Base-by-base conservation (phyloP, 2,329 filamentous ascomycete species). In the Didymellaceae sp. region DNA sequence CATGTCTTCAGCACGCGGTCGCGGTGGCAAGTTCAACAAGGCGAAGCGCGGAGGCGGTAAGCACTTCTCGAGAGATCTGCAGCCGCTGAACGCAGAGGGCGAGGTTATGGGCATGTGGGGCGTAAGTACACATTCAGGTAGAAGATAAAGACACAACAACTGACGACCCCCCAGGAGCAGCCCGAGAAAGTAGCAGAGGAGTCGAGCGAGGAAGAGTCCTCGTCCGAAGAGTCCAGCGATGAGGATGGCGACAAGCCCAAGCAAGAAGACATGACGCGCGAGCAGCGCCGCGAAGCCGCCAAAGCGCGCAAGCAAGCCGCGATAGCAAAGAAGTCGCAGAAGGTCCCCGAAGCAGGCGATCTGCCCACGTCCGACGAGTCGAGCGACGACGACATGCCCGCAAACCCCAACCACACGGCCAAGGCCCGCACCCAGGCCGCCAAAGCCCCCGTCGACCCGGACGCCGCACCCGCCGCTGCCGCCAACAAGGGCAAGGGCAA, bases 11-110 rank as follows among this genome's bases (percentile, higher is more conserved):
- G 74, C 75, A 62, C 74, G 91, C 72, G 91, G 90, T 64, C 89
- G 92, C 71, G 91, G 89, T 67, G 91, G 92, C 76, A 97, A 97
- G 78, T 96, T 93, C 75, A 89, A 86, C 79, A 97, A 97, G 80
- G 91, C 88, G 62, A 91, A 90, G 64, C 84, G 93, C 77, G 93
- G 93, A 82, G 92, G 93, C 57, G 94, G 94, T 69, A 96, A 97
- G 77, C 88, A 96, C 70, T 99, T 95, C 79, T 97, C 92, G 61
- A 88, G 91, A 61, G 87, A 97, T 73, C 86, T 97, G 37, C 87
- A 90, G 74, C 92, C 92, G 16, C 78, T 94, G 67, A 92, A 97
- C 68, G 87, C 86, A 62, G 90, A 97, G 70, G 94, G 93, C 63
- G 94, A 94, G 68, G 86, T 90, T 63, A 81, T 93, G 57, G 87